Base-by-base conservation (phyloP, 192 early-diverging fungal genomes). In the Umbelopsis vinacea region DNA sequence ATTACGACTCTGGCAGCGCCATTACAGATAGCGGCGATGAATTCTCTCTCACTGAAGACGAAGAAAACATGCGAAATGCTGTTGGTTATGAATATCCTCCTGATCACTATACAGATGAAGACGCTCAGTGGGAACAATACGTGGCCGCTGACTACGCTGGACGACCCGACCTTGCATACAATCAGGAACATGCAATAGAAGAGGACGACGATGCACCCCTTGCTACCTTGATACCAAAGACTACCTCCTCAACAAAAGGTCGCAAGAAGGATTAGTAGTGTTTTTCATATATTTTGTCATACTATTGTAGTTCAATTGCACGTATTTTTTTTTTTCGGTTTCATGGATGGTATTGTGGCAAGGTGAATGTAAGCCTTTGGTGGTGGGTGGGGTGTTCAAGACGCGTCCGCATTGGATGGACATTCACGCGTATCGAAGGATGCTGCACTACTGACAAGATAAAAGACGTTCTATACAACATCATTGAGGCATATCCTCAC, bases 21-120 rank as follows among this genome's bases (percentile, higher is more conserved):
- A 63, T 63, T 7, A 63, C 57, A n/a, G 57, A 63, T 8, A 63
- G 57, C n/a, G 57, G 57, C 4, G 57, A 63, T 37, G 57, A 63
- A 8, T 37, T 37, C 14, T 17, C 26, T 11, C 35, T 63, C 4
- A 63, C 26, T 37, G 57, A 63, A 37, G 57, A 63, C 15, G 57
- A 63, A 33, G 57, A 63, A 63, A 63, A 19, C 26, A 63, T 63
- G 57, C 57, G 29, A 63, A 63, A 26, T 8, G 57, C 57, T 3
- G 57, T 63, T 14, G 57, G 26, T 7, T 63, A 63, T 15, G 57
- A 63, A 4, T 63, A 63, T 37, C 15, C 57, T 0, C 5, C 33
- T 1, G 33, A 33, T 63, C 15, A 29, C 9, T 12, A 63, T 12
- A 3, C 12, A 0, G 57, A 63, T 8, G 57, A 63, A 6, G 57